Evolutionary conservation across 2,329 filamentous ascomycete species (phyloP), one percentile per base, ranked within the genome.

Genomic region (Fusarium sp.): DNA sequence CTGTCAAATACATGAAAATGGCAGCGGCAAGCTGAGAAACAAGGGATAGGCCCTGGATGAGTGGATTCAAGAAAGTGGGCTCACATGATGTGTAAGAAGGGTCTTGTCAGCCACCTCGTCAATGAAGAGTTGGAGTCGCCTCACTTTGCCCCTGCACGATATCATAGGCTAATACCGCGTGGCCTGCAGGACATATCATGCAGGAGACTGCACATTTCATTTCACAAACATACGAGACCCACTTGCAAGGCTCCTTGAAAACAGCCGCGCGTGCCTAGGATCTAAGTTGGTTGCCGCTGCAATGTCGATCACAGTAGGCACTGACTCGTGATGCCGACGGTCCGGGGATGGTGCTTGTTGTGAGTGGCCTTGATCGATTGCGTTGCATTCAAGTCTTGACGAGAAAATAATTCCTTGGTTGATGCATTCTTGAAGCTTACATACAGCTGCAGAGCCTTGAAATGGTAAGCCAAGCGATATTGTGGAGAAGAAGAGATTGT

Each of bases 31-130:
- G 59, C 22, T 56, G 40, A 35, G 20, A 18, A 14, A 8, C 18
- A 74, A 50, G 67, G 22, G 40, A 47, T 42, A 20, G 27, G 38
- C 20, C 20, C 52, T 27, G 38, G 16, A 27, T 50, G 31, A 59
- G 27, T 65, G 20, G 22, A 60, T 13, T 74, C 47, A n/a, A 52
- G 47, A 29, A n/a, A 29, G 25, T 29, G 25, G 16, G 47, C 47
- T 29, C 10, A 29, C n/a, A 20, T 20, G 11, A 1, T 50, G 20
- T 50, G 31, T 25, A 20, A 20, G 52, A 35, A 33, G 25, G 45
- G 22, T 35, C 29, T 14, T 16, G 11, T 6, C 40, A 73, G 71
- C 71, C 68, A 74, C 71, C 42, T 74, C 68, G 71, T 74, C 71
- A 74, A 52, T 35, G 60, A 65, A 50, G 29, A 20, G 13, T 22